Conservation (phyloP, 768 basidiomycete genomes). For the Albatrellus ellisii region DNA sequence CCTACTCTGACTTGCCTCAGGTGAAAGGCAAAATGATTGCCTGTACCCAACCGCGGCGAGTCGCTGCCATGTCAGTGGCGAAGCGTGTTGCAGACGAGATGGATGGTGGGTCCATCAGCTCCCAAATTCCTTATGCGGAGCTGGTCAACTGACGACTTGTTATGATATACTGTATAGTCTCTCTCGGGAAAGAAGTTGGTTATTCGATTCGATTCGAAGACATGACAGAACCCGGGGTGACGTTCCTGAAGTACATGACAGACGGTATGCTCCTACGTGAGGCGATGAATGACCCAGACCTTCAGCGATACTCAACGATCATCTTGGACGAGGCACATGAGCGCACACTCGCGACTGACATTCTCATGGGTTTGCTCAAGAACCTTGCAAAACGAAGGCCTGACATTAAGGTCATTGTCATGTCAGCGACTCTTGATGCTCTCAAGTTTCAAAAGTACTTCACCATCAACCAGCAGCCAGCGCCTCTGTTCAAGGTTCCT, state of each 20-base stretch:
- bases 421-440: conserved; percentile 96
- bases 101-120: conserved; percentile 81
- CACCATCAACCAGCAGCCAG: conserved; percentile 28
- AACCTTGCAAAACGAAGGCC: conserved; percentile 61
- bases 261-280: conserved; percentile 99
- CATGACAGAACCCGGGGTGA: conserved; percentile 79
- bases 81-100: conserved; percentile 99
- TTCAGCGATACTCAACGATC: conserved; percentile 89
- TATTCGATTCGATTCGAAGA: conserved; percentile 99
- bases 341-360: conserved; percentile 93
- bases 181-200: conserved; percentile 89
- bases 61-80: conserved; percentile 96
- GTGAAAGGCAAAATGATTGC: conserved; percentile 84
- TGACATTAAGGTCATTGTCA: conserved; percentile 95
- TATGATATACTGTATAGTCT: conserved; percentile 40
- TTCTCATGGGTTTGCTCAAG: conserved; percentile 96
- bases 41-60: conserved; percentile 92
- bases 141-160: background rate
- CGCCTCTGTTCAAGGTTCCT: conserved; percentile 82
- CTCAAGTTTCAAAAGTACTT: conserved; percentile 97
- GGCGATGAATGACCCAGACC: conserved; percentile 91
- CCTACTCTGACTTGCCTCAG: conserved; percentile 87
- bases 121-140: no score
- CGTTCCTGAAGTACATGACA: conserved; percentile 99
- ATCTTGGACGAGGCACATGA: conserved; percentile 99